These are phyloP conservation scores for Chalaropsis ovoidea DNA, from an alignment of 2,329 filamentous ascomycete genomes.

Conservation along the genomic window DNA sequence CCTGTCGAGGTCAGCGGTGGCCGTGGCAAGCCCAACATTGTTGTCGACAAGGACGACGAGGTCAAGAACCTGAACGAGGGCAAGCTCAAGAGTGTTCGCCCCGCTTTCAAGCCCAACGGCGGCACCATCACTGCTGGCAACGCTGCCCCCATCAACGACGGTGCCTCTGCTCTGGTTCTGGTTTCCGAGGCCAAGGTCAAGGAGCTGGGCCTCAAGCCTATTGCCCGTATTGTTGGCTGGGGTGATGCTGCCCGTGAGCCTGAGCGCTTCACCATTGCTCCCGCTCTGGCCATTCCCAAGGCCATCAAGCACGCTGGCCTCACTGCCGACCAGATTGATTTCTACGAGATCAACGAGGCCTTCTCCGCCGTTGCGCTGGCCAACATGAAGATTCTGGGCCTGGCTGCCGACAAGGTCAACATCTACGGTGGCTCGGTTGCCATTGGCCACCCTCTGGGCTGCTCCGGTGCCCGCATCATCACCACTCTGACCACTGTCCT, in stretches of 20 bases:
- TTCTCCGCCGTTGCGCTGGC: conserved; percentile 94
- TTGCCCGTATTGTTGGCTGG: conserved; percentile 97
- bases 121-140: conserved; percentile 95
- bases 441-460: conserved; percentile 88
- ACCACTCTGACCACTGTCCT: conserved; percentile 83
- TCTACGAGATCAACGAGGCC: conserved; percentile 98
- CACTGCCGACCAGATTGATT: conserved; percentile 67
- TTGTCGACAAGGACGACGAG: conserved; percentile 81
- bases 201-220: conserved; percentile 78
- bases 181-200: conserved; percentile 91
- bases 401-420: conserved; percentile 82
- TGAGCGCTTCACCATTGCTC: conserved; percentile 90
- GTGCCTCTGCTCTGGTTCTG: conserved; percentile 82
- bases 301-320: conserved; percentile 90
- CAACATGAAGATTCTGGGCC: conserved; percentile 81
- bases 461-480: conserved; percentile 86
- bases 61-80: conserved; percentile 84
- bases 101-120: conserved; percentile 65
- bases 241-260: conserved; percentile 85
- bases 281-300: conserved; percentile 90
- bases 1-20: conserved; percentile 80
- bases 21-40: conserved; percentile 76
- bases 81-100: conserved; percentile 76
- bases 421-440: conserved; percentile 90
- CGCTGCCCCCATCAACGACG: conserved; percentile 91